A percentile compares a stretch with the other conserved stretches of the same genome.
These are phyloP conservation scores for Alternaria ethzedia DNA, from an alignment of 2,329 filamentous ascomycete species.

Conservation along the genomic window DNA sequence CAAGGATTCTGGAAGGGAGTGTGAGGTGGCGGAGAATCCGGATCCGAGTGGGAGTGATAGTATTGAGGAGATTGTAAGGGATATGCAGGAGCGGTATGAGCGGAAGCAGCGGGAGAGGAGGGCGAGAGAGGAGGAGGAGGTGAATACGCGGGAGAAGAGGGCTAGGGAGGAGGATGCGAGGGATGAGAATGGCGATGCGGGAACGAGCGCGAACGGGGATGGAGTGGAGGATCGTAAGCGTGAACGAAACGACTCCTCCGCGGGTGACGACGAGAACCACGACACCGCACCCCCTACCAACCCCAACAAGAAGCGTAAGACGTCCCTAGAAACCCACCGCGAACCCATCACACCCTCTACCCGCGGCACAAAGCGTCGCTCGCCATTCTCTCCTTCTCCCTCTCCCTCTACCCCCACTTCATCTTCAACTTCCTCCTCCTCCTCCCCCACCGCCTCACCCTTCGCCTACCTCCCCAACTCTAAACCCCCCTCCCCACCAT, in stretches of 20 bases:
- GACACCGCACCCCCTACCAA: neutral
- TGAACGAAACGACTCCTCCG: too few relatives aligned
- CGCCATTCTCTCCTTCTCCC: neutral
- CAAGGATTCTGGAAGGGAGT: too few relatives aligned
- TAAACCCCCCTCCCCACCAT: neutral
- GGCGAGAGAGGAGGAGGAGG: neutral
- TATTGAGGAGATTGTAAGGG: neutral
- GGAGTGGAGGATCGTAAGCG: neutral
- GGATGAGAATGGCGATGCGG: neutral
- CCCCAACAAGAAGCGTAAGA: neutral
- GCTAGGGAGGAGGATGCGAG: neutral
- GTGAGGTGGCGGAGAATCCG: neutral
- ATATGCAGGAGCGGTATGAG: neutral
- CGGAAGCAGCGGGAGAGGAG: neutral
- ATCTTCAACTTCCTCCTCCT: neutral
- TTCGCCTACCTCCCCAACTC: neutral
- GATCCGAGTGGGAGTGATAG: neutral
- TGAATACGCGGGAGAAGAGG: neutral
- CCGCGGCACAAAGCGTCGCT: neutral
- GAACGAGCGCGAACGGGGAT: rapidly evolving
- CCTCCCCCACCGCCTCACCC: neutral
- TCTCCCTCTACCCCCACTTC: neutral
- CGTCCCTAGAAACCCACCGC: neutral
- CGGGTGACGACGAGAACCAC: neutral
- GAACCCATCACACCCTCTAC: neutral